Evolutionary conservation across 495 filamentous ascomycete genomes (phyloP), one percentile per base, ranked within the genome.

Genomic region (Aspergillus carlsbadensis): DNA sequence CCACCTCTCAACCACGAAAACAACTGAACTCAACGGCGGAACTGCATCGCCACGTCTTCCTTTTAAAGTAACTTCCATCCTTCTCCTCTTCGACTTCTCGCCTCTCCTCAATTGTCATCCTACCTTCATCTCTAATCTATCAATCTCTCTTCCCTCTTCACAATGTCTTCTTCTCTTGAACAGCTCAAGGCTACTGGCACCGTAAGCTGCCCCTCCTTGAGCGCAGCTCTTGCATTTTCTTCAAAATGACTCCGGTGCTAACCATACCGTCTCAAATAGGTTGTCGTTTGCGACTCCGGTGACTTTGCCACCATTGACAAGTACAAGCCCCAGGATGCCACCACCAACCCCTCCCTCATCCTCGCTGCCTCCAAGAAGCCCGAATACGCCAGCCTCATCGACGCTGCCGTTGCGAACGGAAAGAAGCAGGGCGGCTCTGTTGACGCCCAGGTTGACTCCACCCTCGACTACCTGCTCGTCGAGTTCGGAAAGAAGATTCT

Each of bases 321-420:
- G 81, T 99, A 99, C 85, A 94, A 96, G 85, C 94, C 94, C 53
- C 92, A 97, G 84, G 94, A 99, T 88, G 94, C 92, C 66, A 97
- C 92, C 69, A 99, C 94, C 75, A 99, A 99, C 83, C 94, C 94
- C 36, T 97, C 94, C 59, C 82, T 99, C 68, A 97, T 99, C 75
- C 85, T 99, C 70, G 91, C 91, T 64, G 94, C 94, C 54, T 91
- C 95, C 71, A 96, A 99, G 84, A 99, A 98, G 84, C 70, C 88
- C 69, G 92, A 96, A 73, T 99, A 99, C 72, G 92, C 92, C 66
- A 83, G 85, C 66, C 80, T 99, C 55, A 92, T 98, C 66, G 92
- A 99, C 66, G 77, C 81, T 43, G 92, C 94, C 56, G 82, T 96
- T 64, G 84, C 77, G 57, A 89, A 92, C 71, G 94, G 90, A 68